These are phyloP conservation scores for Trypanosoma platydactyli DNA, from an alignment of 208 protist genomes.

Conservation along the genomic window DNA sequence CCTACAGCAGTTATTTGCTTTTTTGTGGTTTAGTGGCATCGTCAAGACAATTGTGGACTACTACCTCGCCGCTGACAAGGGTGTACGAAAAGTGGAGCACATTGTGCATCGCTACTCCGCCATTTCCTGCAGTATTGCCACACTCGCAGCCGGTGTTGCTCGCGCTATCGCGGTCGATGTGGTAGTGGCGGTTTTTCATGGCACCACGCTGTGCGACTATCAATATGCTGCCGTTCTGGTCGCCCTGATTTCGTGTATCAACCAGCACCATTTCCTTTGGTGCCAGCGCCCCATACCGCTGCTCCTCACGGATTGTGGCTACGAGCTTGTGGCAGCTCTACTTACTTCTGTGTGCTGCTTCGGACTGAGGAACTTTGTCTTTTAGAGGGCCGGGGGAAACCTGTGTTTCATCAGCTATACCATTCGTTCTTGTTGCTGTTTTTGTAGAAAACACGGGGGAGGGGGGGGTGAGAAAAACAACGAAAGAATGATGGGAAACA, in stretches of 20 bases:
- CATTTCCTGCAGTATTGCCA: conserved; percentile 34
- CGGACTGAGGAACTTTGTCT: conserved; percentile 55
- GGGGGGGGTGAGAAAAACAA: too few species aligned
- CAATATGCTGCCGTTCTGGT: conserved; percentile 54
- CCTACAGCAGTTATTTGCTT: conserved; percentile 69
- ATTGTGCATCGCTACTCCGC: conserved; percentile 65
- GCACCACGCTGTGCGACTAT: conserved; percentile 62
- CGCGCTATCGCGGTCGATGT: conserved; percentile 49
- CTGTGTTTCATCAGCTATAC: not conserved
- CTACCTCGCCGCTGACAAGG: conserved; percentile 87
- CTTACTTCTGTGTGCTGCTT: conserved; percentile 59
- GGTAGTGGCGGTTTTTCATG: conserved; percentile 42
- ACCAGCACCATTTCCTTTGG: conserved; percentile 61
- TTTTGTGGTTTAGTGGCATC: conserved; percentile 79
- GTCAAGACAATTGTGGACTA: conserved; percentile 70
- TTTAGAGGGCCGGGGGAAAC: conserved; percentile 16
- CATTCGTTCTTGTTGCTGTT: too few species aligned
- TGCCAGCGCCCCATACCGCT: conserved; percentile 81
- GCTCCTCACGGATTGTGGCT: conserved; percentile 69
- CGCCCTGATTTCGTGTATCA: conserved; percentile 47
- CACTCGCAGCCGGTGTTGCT: conserved; percentile 43
- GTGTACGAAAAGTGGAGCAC: conserved; percentile 78
- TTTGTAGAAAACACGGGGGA: too few species aligned
- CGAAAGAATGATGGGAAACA: too few species aligned
- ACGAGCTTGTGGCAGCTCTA: conserved; percentile 66